Conservation (phyloP, 805 yeast genomes). For the Wickerhamiella occidentalis region DNA sequence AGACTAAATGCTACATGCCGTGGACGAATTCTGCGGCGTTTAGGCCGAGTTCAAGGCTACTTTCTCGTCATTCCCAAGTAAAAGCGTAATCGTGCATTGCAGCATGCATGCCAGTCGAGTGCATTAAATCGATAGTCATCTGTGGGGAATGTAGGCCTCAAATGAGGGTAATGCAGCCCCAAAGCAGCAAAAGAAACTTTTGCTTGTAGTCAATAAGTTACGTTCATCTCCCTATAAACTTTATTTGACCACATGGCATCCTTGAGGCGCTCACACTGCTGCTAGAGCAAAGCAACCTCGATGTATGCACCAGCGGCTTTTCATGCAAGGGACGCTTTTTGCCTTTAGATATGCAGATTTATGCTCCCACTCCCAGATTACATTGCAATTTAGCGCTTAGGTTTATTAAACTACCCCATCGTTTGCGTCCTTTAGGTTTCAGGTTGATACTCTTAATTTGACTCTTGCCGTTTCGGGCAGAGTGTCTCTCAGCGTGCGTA, state of each 20-base stretch:
- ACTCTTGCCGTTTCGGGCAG: neutral
- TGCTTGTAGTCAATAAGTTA: no score
- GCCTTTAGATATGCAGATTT: neutral
- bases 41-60: no score
- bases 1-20: no score
- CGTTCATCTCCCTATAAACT: no score
- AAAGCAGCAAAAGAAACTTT: no score
- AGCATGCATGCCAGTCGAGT: neutral
- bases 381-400: neutral
- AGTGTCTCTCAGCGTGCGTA: neutral
- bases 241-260: no score
- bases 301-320: neutral
- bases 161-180: neutral
- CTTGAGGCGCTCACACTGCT: no score
- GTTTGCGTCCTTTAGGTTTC: neutral
- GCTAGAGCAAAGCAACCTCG: neutral
- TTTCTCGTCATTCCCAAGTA: no score
- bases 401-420: no score
- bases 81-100: neutral
- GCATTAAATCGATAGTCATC: slow-evolving; percentile 1
- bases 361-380: no score
- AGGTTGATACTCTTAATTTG: neutral
- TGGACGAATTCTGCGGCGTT: no score
- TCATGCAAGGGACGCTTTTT: slow-evolving; percentile 2
- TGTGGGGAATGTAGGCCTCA: slow-evolving; percentile 2